Conservation (phyloP, 129 eudicot species). For the Flaveria robusta region DNA sequence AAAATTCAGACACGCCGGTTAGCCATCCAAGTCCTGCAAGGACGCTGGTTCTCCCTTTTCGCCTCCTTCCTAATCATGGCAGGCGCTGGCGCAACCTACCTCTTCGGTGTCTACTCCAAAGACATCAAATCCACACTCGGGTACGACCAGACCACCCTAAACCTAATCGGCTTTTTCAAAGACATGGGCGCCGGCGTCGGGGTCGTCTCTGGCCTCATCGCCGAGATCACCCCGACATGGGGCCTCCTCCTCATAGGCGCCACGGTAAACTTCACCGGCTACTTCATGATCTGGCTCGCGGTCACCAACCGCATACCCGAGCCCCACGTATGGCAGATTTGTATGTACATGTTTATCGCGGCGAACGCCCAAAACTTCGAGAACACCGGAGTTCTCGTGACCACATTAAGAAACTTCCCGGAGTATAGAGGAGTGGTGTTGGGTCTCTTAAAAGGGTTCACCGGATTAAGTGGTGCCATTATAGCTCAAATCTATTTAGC, state of each 20-base stretch:
- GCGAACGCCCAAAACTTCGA: slow-evolving; percentile 92
- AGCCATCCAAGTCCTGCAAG: slow-evolving; percentile 44
- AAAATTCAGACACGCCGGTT: background rate
- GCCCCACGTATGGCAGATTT: slow-evolving; percentile 82
- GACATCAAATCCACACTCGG: slow-evolving; percentile 71
- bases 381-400: slow-evolving; percentile 77
- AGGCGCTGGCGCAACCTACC: slow-evolving; percentile 80
- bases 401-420: slow-evolving; percentile 75
- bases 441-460: slow-evolving; percentile 75
- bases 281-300: slow-evolving; percentile 81
- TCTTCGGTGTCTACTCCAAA: slow-evolving; percentile 79
- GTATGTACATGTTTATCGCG: slow-evolving; percentile 74
- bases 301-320: slow-evolving; percentile 47
- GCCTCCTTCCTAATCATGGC: slow-evolving; percentile 80
- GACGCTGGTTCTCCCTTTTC: slow-evolving; percentile 84
- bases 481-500: slow-evolving; percentile 76
- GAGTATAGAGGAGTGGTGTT: slow-evolving; percentile 65
- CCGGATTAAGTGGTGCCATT: slow-evolving; percentile 89
- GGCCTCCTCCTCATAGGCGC: slow-evolving; percentile 62
- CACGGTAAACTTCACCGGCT: slow-evolving; percentile 68
- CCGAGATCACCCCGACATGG: slow-evolving; percentile 81
- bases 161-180: slow-evolving; percentile 72
- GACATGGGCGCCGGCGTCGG: slow-evolving; percentile 86
- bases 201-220: slow-evolving; percentile 68
- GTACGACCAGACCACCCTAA: slow-evolving; percentile 83